Evolutionary conservation across 805 yeast genomes (phyloP).

Genomic region (Kodamaea fukazawae): DNA sequence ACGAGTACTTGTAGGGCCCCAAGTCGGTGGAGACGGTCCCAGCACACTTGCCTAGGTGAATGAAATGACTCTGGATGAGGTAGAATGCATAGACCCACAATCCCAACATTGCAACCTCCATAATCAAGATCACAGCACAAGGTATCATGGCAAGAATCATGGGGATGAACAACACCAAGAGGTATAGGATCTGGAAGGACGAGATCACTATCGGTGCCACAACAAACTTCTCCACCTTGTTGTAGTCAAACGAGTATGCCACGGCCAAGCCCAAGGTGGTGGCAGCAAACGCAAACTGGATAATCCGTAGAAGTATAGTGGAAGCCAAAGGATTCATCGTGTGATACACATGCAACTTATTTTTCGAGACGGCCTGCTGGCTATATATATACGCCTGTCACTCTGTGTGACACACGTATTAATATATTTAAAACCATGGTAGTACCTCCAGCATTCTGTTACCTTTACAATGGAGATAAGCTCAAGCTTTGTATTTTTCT

Average conservation of each 20-base stretch:
- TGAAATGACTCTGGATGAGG: slow-evolving; percentile 5
- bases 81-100: slow-evolving; percentile 11
- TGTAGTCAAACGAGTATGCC: neutral
- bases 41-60: slow-evolving; percentile 6
- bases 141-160: slow-evolving; percentile 7
- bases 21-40: neutral
- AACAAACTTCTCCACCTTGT: neutral
- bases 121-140: slow-evolving; percentile 1
- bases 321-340: slow-evolving; percentile 5
- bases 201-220: slow-evolving; percentile 8
- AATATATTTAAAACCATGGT: too few species aligned
- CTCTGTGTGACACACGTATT: too few species aligned
- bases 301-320: slow-evolving; percentile 6
- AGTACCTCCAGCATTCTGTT: too few species aligned
- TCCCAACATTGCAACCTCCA: slow-evolving; percentile 9
- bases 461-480: too few species aligned
- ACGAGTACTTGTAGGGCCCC: slow-evolving; percentile 1
- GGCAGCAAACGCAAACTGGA: slow-evolving; percentile 8
- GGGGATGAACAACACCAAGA: slow-evolving; percentile 7
- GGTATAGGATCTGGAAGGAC: slow-evolving; percentile 3
- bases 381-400: too few species aligned
- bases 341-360: too few species aligned
- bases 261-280: slow-evolving; percentile 9
- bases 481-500: too few species aligned
- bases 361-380: too few species aligned